These are phyloP conservation scores for Psidium guajava DNA, from an alignment of 345 rosid genomes.

Conservation along the genomic window DNA sequence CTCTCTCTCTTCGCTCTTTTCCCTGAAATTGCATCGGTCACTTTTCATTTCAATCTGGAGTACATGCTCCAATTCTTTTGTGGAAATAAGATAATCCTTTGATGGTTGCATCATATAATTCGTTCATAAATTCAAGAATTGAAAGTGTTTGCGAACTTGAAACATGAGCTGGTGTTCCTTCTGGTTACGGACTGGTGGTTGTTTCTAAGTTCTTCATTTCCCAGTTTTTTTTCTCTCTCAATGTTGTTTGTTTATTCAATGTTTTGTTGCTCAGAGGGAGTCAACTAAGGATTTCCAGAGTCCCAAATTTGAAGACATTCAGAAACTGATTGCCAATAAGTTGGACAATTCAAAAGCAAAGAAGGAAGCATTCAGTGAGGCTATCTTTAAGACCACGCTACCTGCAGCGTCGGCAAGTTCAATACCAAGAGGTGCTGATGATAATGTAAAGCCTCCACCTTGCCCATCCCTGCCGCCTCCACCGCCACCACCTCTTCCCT, in stretches of 20 bases:
- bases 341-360: constrained; percentile 36
- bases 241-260: background rate
- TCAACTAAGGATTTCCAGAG: constrained; percentile 30
- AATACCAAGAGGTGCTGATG: constrained; percentile 7
- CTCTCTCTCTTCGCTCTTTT: background rate
- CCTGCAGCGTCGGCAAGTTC: constrained; percentile 8
- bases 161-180: background rate
- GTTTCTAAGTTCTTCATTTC: background rate
- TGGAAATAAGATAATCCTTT: background rate
- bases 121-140: background rate
- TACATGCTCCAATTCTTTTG: background rate
- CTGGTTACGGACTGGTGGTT: background rate
- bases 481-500: constrained; percentile 60
- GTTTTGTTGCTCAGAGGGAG: constrained; percentile 17
- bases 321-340: constrained; percentile 56
- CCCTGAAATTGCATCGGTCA: background rate
- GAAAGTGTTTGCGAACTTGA: background rate
- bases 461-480: constrained; percentile 32
- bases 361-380: constrained; percentile 27
- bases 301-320: constrained; percentile 63
- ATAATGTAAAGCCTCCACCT: constrained; percentile 10
- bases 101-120: background rate
- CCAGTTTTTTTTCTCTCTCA: background rate
- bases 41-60: background rate
- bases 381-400: constrained; percentile 10